Conservation (phyloP, 176 grass and related monocot species). For the Triticum urartu region DNA sequence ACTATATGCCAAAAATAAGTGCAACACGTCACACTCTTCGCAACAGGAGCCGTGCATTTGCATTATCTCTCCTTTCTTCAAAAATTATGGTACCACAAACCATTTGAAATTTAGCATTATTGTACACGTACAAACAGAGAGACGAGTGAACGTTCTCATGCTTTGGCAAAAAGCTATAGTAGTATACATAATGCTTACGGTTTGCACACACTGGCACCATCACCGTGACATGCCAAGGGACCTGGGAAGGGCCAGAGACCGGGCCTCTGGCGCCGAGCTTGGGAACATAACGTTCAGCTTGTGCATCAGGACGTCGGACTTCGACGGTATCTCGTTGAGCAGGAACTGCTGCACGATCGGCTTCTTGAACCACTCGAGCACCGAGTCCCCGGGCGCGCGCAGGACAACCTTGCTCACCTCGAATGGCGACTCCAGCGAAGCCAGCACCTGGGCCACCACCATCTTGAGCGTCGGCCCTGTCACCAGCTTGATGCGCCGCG, state of each 20-base stretch:
- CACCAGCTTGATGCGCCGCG: slow-evolving; percentile 83
- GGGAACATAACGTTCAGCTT: slow-evolving; percentile 91
- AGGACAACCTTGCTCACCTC: slow-evolving; percentile 94
- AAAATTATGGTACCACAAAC: neutral
- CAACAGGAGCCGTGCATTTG: neutral
- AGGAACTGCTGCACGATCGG: slow-evolving; percentile 98
- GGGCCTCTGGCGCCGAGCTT: slow-evolving; percentile 71
- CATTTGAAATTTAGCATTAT: neutral
- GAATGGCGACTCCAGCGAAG: slow-evolving; percentile 73
- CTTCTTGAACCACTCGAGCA: slow-evolving; percentile 95
- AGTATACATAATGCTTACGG: slow-evolving; percentile 32
- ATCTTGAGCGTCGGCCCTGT: slow-evolving; percentile 84
- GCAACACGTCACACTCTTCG: neutral
- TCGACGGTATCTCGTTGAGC: slow-evolving; percentile 92
- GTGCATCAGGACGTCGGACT: slow-evolving; percentile 91
- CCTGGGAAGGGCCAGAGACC: slow-evolving; percentile 59
- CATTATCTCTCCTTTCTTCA: neutral
- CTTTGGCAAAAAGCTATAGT: neutral
- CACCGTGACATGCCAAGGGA: slow-evolving; percentile 60
- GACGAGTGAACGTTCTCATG: neutral
- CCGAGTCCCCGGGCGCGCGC: slow-evolving; percentile 62
- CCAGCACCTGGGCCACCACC: slow-evolving; percentile 77
- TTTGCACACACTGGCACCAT: slow-evolving; percentile 23
- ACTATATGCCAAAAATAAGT: neutral
- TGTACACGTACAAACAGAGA: neutral